Evolutionary conservation across 2,329 filamentous ascomycete species (phyloP), one percentile per base, ranked within the genome.

Genomic region (Scolecobasidium constrictum): DNA sequence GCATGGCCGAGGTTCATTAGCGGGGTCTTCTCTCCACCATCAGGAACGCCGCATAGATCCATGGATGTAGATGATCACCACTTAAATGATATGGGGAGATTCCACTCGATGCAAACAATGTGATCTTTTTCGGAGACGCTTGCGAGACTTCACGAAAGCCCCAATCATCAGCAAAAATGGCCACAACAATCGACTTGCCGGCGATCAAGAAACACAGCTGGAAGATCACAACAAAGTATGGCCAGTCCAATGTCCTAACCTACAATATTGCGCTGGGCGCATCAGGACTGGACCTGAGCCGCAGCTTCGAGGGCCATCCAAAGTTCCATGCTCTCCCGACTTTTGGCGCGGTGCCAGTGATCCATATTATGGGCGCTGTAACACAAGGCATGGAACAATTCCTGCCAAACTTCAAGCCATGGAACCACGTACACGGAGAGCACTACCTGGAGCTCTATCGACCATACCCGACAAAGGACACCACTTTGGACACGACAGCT

Each of bases 391-490:
- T 92, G 55, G 77, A 79, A 57, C 78, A 88, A 45, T 75, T 98
- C 48, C 83, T 96, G 20, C 87, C 88, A 61, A 94, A 96, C 73
- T 98, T 95, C 72, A 86, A 78, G 28, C 90, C 88, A 48, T 95
- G 94, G 86, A 95, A 95, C 87, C 78, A 98, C 40, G 82, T 98
- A 18, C 92, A 98, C 68, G 92, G 92, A 59, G 92, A 98, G 72
- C 92, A 98, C 65, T 98, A 88, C 68, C 85, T 98, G 50, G 92
- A 98, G 67, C 76, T 98, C 57, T 79, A 81, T 59, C 86, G 90
- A 64, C 92, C 92, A 33, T 83, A 96, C 54, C 90, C 90, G 26
- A 95, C 88, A 22, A 31, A n/a, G 26, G 75, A 80, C 43, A 87
- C 76, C 40, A 81, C 78, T 45, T 80, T 94, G 39, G 63, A 84